These are phyloP conservation scores for Hawksworthiomyces lignivorus DNA, from an alignment of 2,329 filamentous ascomycete species.

Conservation along the genomic window DNA sequence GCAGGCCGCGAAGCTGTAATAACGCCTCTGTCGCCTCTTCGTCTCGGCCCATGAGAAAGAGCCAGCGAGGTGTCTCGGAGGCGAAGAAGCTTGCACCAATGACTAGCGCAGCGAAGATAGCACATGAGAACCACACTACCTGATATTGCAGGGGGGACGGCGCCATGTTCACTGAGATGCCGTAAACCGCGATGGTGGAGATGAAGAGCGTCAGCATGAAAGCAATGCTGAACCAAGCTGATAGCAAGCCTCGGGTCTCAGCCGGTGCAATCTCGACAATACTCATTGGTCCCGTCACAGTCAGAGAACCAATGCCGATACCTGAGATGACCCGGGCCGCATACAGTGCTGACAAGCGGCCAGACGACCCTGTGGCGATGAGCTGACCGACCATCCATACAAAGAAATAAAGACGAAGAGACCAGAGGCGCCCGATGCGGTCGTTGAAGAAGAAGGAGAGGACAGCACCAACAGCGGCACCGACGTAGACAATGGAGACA, in stretches of 20 bases:
- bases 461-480: constrained; percentile 4
- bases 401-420: constrained; percentile 29
- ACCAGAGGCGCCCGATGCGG: constrained; percentile 31
- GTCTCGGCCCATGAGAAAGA: constrained; percentile 20
- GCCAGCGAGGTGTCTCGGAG: constrained; percentile 28
- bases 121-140: constrained; percentile 23
- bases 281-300: constrained; percentile 38
- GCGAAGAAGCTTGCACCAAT: constrained; percentile 24
- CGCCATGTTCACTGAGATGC: constrained; percentile 23
- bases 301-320: constrained; percentile 30
- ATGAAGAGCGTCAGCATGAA: constrained; percentile 27
- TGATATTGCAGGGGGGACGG: constrained; percentile 20
- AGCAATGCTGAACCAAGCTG: constrained; percentile 31
- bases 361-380: constrained; percentile 24
- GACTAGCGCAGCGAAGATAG: constrained; percentile 21
- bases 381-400: constrained; percentile 39
- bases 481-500: constrained; percentile 12
- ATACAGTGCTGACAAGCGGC: constrained; percentile 21
- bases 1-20: constrained; percentile 23
- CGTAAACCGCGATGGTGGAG: constrained; percentile 28
- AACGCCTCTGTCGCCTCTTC: constrained; percentile 23
- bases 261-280: constrained; percentile 39
- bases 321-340: constrained; percentile 28
- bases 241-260: constrained; percentile 34
- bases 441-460: constrained; percentile 25